Percentiles rank a stretch among this genome's conserved stretches.
Evolutionary conservation across 305 asterid species (phyloP).

Genomic region (Solanum hybrid): DNA sequence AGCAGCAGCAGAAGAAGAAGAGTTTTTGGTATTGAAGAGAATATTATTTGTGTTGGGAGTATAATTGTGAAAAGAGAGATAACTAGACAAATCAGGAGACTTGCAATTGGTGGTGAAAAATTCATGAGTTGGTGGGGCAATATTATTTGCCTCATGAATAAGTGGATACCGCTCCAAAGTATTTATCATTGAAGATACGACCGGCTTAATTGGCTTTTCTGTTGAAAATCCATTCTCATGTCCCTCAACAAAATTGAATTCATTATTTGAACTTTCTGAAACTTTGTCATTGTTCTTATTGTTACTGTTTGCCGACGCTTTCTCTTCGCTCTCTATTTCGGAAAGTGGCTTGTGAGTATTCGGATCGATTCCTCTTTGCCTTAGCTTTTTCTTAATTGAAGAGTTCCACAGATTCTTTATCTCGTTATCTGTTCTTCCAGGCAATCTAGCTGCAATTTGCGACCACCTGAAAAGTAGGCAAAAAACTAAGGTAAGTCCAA

Average conservation of each 20-base stretch:
- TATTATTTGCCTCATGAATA: conserved; percentile 7
- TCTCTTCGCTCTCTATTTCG: conserved; percentile 33
- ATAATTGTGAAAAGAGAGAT: conserved; percentile 46
- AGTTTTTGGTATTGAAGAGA: not conserved
- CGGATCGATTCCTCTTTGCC: conserved; percentile 89
- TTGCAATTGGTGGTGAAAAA: conserved; percentile 43
- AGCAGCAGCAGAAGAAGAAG: not conserved
- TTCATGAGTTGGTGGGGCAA: conserved; percentile 40
- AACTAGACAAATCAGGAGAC: conserved; percentile 23
- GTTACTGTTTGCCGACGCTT: conserved; percentile 20
- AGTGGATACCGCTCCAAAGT: conserved; percentile 13
- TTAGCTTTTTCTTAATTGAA: conserved; percentile 85
- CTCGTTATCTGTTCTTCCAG: conserved; percentile 92
- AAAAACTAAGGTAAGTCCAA: not conserved
- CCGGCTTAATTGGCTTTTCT: not conserved
- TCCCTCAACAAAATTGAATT: conserved; percentile 31
- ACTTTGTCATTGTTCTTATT: conserved; percentile 26
- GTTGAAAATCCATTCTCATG: conserved; percentile 14
- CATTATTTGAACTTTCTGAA: conserved; percentile 46
- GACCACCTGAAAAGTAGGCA: conserved; percentile 52
- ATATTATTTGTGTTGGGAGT: conserved; percentile 25
- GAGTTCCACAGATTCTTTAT: conserved; percentile 96
- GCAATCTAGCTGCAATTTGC: conserved; percentile 81
- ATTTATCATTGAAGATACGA: conserved; percentile 1
- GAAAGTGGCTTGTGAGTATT: conserved; percentile 80